These are phyloP conservation scores for Fusarium subglutinans DNA, from an alignment of 2,329 filamentous ascomycete species.

Conservation along the genomic window DNA sequence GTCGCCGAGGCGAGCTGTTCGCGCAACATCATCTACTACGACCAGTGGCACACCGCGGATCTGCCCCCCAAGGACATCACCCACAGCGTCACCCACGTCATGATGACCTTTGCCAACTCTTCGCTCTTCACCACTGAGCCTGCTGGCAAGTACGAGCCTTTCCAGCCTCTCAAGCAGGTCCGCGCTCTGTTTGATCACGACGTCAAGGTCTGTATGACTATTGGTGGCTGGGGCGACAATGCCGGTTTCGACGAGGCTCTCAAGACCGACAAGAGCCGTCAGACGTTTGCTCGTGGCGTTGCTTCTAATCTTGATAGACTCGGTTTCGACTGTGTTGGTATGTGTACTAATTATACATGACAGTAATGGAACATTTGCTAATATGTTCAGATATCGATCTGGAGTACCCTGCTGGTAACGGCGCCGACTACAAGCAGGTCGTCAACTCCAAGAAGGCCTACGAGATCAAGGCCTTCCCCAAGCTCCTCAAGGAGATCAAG, in stretches of 20 bases:
- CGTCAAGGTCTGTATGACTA: slow-evolving; percentile 69
- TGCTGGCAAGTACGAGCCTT: slow-evolving; percentile 58
- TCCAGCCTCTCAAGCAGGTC: slow-evolving; percentile 60
- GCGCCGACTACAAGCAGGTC: slow-evolving; percentile 71
- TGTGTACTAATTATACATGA: slow-evolving; percentile 24
- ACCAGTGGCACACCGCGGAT: slow-evolving; percentile 54
- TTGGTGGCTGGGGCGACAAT: slow-evolving; percentile 73
- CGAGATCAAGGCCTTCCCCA: slow-evolving; percentile 70
- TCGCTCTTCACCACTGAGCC: slow-evolving; percentile 56
- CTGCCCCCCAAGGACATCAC: slow-evolving; percentile 52
- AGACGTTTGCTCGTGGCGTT: slow-evolving; percentile 66
- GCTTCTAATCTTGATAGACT: slow-evolving; percentile 61
- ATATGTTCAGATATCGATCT: slow-evolving; percentile 68
- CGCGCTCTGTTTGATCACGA: slow-evolving; percentile 61
- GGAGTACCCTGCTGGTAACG: slow-evolving; percentile 72
- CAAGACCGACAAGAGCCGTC: slow-evolving; percentile 56
- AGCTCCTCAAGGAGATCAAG: slow-evolving; percentile 68
- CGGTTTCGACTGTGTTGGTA: slow-evolving; percentile 69
- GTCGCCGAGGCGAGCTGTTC: slow-evolving; percentile 29
- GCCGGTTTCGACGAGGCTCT: slow-evolving; percentile 63
- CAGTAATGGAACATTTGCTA: neutral
- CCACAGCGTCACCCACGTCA: slow-evolving; percentile 61
- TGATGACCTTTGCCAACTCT: slow-evolving; percentile 64
- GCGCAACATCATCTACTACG: slow-evolving; percentile 55
- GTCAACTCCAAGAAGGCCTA: slow-evolving; percentile 67